phyloP scores from a whole-genome alignment of 257 asterid genomes.

The Primulina eburnea region DNA sequence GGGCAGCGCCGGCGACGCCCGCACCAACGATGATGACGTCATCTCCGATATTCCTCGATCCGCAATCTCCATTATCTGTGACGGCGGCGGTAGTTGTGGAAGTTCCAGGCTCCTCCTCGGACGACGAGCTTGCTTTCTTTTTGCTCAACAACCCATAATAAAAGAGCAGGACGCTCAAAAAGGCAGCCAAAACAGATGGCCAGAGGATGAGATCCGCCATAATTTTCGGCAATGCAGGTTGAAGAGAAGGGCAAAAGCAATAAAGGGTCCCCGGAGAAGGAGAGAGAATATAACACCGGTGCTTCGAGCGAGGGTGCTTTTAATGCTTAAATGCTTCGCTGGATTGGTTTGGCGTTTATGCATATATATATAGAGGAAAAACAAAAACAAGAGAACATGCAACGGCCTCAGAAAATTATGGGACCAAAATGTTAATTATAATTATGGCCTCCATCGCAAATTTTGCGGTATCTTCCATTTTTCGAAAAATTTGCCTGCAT shows the following conservation, averaged over 20 bases:
- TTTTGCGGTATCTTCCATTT: too few species aligned
- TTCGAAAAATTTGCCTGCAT: too few species aligned
- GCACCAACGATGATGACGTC: conserved; percentile 62
- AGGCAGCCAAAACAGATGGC: conserved; percentile 40
- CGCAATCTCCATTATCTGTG: conserved; percentile 44
- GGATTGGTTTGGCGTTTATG: neutral
- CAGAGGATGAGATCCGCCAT: conserved; percentile 44
- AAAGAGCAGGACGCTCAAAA: conserved; percentile 40
- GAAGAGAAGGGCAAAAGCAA: conserved; percentile 2
- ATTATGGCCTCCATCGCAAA: too few species aligned
- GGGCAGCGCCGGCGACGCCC: conserved; percentile 74
- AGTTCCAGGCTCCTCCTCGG: conserved; percentile 18
- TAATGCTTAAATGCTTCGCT: neutral
- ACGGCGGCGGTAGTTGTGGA: conserved; percentile 39
- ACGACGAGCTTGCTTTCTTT: conserved; percentile 11
- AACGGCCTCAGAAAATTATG: neutral
- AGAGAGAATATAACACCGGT: neutral
- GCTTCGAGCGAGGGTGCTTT: neutral
- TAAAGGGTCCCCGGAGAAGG: conserved; percentile 24
- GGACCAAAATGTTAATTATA: neutral
- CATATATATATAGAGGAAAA: neutral
- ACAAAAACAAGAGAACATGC: neutral
- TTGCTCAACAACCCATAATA: conserved; percentile 23
- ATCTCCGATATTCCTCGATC: conserved; percentile 34
- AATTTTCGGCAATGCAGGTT: conserved; percentile 43